phyloP scores from a whole-genome alignment of 768 basidiomycete genomes.

The Lactarius indigo region DNA sequence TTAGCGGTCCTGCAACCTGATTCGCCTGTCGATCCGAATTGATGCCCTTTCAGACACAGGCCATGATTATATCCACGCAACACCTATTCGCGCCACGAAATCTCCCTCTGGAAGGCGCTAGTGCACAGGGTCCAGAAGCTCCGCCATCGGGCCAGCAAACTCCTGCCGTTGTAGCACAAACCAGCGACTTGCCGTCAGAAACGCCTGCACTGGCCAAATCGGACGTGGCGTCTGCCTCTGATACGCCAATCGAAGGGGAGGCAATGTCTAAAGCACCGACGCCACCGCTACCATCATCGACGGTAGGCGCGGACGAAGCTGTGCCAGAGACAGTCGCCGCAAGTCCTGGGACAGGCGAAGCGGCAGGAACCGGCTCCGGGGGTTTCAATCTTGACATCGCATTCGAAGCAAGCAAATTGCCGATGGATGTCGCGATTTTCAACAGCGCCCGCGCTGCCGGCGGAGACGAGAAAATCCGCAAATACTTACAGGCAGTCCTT shows the following conservation, averaged over 20 bases:
- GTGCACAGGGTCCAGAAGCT: constrained; percentile 8
- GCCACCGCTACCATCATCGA: constrained; percentile 26
- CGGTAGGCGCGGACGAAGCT: constrained; percentile 11
- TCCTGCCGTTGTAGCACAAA: constrained; percentile 17
- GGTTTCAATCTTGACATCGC: constrained; percentile 66
- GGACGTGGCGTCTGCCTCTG: constrained; percentile 25
- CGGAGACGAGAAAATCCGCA: constrained; percentile 84
- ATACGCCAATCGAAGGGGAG: constrained; percentile 21
- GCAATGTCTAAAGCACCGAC: constrained; percentile 24
- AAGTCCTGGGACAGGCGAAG: constrained; percentile 12
- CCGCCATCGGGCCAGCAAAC: constrained; percentile 27
- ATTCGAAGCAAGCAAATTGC: constrained; percentile 84
- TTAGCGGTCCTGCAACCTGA: constrained; percentile 29
- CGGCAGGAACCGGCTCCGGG: constrained; percentile 24
- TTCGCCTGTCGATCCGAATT: not conserved
- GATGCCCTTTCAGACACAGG: constrained; percentile 58
- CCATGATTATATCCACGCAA: constrained; percentile 88
- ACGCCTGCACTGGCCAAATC: constrained; percentile 21
- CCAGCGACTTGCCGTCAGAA: constrained; percentile 24
- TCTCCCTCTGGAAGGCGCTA: constrained; percentile 14
- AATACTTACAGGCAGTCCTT: constrained; percentile 83
- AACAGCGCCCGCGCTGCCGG: constrained; percentile 87
- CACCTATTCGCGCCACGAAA: constrained; percentile 51
- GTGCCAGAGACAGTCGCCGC: constrained; percentile 13
- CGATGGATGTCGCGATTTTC: constrained; percentile 89